Evolutionary conservation across 2,329 filamentous ascomycete genomes (phyloP), one percentile per base, ranked within the genome.

Genomic region (Ophiosphaerella narmari): DNA sequence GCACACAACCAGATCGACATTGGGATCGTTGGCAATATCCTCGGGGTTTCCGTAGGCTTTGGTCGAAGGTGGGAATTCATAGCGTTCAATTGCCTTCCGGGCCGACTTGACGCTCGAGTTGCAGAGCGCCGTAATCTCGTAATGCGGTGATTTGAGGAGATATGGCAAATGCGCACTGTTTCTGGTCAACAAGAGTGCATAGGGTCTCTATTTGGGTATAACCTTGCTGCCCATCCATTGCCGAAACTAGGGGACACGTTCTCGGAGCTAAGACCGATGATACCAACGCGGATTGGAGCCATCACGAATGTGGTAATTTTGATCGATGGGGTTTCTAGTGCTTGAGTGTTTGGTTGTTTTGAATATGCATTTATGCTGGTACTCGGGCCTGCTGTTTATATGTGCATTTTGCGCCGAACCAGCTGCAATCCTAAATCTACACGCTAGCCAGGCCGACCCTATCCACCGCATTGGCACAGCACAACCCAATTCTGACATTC

Each of bases 1-100:
- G 54, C 74, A 70, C 34, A 79, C 74, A 0, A 80, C 72, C 2
- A 81, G 62, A 42, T 81, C 77, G 38, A 81, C 66, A 44, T 77
- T 65, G 0, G 70, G 65, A 53, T 79, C 77, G 4, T 63, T 59
- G 7, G 78, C 78, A 5, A 81, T 59, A 11, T 75, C 74, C 31
- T 73, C 59, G 0, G 76, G 63, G 36, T 66, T 63, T 16, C 70
- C 77, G 57, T 81, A 80, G 4, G 77, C 72, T 54, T 76, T 78
- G 9, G 68, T 74, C 1, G 56, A 61, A 2, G 62, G 7, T 0
- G 70, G 60, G 5, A 81, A 68, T 4, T 58, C 53, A 54, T 76
- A 74, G n/a, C 55, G 43, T 39, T 72, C 62, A 43, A 80, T 77
- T 6, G 79, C 75, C 12, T 57, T 65, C 43, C 68, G 44, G 1